A percentile compares a stretch with the other conserved stretches of the same genome.
phyloP scores from a whole-genome alignment of 345 rosid genomes.

The Isatis tinctoria region DNA sequence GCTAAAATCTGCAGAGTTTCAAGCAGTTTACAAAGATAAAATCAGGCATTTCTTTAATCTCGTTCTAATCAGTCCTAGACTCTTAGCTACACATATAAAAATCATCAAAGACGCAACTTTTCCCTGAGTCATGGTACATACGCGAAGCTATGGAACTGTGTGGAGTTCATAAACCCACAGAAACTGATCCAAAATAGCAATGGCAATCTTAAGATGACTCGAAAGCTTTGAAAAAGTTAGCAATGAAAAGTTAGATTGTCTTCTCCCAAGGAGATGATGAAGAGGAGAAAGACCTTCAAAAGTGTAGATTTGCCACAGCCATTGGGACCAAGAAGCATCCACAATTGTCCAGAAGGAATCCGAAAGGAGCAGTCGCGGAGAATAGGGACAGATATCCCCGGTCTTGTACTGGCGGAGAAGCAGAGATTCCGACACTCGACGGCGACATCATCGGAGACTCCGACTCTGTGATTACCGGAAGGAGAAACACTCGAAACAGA shows the following conservation, averaged over 20 bases:
- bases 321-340: conserved; percentile 98
- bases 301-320: conserved; percentile 98
- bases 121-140: neutral
- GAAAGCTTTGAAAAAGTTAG: no score
- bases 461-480: conserved; percentile 37
- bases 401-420: conserved; percentile 59
- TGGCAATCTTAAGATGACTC: neutral
- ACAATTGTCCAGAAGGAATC: conserved; percentile 72
- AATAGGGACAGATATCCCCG: conserved; percentile 51
- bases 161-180: neutral
- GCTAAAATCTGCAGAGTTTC: conserved; percentile 64
- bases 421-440: conserved; percentile 63
- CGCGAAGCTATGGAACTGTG: neutral
- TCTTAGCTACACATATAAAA: neutral
- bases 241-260: no score
- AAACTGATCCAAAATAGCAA: neutral
- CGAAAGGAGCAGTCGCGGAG: conserved; percentile 71
- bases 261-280: no score
- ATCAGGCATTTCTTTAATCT: neutral
- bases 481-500: conserved; percentile 18
- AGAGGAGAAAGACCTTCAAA: conserved; percentile 53
- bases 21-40: neutral
- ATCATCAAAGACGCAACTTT: conserved; percentile 8
- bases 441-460: conserved; percentile 31
- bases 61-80: neutral